Percentiles rank a stretch among this genome's conserved stretches.
These are phyloP conservation scores for Phaseolus coccineus DNA, from an alignment of 331 rosid species.

Conservation along the genomic window DNA sequence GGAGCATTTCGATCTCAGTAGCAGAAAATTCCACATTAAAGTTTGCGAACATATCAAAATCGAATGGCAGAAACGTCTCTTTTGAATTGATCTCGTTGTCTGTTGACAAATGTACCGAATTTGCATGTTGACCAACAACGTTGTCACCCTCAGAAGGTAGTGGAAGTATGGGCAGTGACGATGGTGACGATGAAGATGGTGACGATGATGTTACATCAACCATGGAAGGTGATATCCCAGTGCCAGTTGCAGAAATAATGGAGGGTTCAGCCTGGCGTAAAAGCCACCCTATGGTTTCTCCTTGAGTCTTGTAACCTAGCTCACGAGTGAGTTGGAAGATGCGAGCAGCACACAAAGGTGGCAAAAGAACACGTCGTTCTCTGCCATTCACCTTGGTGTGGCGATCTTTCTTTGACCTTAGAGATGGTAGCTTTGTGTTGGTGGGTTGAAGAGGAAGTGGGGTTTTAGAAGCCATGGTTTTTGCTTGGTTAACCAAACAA, in stretches of 20 bases:
- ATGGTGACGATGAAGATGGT: background rate
- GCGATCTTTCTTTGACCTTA: slow-evolving; percentile 32
- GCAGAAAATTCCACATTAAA: slow-evolving; percentile 50
- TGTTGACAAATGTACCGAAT: background rate
- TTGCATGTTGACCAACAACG: background rate
- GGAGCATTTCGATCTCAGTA: slow-evolving; percentile 45
- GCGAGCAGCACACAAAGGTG: slow-evolving; percentile 59
- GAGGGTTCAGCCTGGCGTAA: slow-evolving; percentile 57
- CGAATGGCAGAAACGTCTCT: slow-evolving; percentile 25
- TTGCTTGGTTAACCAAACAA: background rate
- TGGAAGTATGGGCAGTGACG: background rate
- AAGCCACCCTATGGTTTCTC: slow-evolving; percentile 67
- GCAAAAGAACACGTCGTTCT: slow-evolving; percentile 52
- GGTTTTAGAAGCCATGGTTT: background rate
- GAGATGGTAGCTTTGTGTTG: background rate
- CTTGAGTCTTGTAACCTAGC: slow-evolving; percentile 58
- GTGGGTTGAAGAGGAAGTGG: background rate
- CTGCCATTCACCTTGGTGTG: slow-evolving; percentile 54
- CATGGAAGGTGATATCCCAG: background rate
- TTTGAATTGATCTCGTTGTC: background rate
- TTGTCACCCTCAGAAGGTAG: background rate
- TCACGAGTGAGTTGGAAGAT: slow-evolving; percentile 61
- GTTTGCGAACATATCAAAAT: slow-evolving; percentile 46
- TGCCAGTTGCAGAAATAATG: slow-evolving; percentile 37
- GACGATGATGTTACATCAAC: background rate